Evolutionary conservation across 495 filamentous ascomycete genomes (phyloP), one percentile per base, ranked within the genome.

Genomic region (Aspergillus haitiensis): DNA sequence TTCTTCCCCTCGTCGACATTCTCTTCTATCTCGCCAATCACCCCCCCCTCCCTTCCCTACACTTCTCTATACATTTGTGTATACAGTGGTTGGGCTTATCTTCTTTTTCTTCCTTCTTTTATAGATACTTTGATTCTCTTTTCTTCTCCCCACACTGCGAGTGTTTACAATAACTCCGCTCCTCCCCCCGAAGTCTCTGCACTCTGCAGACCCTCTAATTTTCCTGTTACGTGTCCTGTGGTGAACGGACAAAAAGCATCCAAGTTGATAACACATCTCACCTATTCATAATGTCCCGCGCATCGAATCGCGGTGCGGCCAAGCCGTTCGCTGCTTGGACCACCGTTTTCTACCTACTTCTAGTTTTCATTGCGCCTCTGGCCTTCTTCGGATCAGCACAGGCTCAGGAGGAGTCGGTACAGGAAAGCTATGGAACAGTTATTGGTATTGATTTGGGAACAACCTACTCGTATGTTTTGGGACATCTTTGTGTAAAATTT

Each of bases 401-500:
- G 64, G 93, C 93, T 56, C 81, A 92, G 68, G 88, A 93, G 56
- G 81, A 84, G 40, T 79, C 85, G 58, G 79, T 85, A 63, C 78
- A 79, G 59, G 88, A 93, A 47, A 88, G 85, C 65, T 92, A 90
- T 75, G 91, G 93, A 70, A 92, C 52, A 78, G 91, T 97, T 60
- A 93, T 98, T 70, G 94, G 94, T 87, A 98, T 98, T 75, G 94
- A 98, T 87, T 77, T 98, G 72, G 94, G 94, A 76, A 98, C 94
- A 50, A 98, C 94, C 52, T 98, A 98, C 84, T 96, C 92, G 78
- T 83, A 77, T 46, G 80, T 71, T 31, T 31, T 45, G 18, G 12
- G 16, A 7, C 0, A 4, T n/a, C 15, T 32, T 6, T 18, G 40
- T n/a, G 10, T n/a, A 15, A 5, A 55, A 11, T 10, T 52, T 31